Conservation (phyloP, 2,329 filamentous ascomycete genomes). For the Neoascochyta sp. region DNA sequence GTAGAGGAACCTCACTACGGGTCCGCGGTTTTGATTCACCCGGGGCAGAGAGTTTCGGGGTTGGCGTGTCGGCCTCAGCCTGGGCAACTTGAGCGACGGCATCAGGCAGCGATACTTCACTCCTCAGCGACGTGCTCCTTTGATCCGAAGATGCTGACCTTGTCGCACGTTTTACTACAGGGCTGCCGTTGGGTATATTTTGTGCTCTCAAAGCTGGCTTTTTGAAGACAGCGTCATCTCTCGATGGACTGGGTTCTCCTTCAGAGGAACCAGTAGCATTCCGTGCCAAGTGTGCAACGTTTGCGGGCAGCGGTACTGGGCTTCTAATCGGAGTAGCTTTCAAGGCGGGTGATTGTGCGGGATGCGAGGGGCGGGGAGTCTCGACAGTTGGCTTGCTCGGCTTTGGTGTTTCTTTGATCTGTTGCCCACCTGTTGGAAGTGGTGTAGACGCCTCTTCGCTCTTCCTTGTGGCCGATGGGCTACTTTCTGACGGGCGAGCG, state of each 20-base stretch:
- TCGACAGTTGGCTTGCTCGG: too few relatives aligned
- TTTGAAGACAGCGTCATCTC: conserved; percentile 6
- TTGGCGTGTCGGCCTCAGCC: too few relatives aligned
- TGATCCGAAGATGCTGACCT: background rate
- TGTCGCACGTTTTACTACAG: background rate
- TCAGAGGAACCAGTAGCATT: background rate
- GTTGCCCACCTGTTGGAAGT: too few relatives aligned
- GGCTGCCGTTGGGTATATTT: background rate
- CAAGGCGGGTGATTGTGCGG: too few relatives aligned
- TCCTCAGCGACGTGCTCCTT: conserved; percentile 2
- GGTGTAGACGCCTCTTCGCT: too few relatives aligned
- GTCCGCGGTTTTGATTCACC: too few relatives aligned
- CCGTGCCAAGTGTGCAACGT: conserved; percentile 1
- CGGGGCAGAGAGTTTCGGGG: too few relatives aligned
- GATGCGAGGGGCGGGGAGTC: too few relatives aligned
- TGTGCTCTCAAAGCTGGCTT: conserved; percentile 4
- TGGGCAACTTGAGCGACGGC: too few relatives aligned
- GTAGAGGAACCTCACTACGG: conserved; percentile 1
- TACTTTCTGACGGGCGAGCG: too few relatives aligned
- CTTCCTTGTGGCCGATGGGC: too few relatives aligned
- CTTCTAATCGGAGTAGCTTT: conserved; percentile 5
- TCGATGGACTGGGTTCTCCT: background rate
- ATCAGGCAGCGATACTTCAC: conserved; percentile 1
- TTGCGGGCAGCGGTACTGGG: conserved; percentile 7
- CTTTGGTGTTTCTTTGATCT: too few relatives aligned